Evolutionary conservation across 129 eudicot genomes (phyloP).

Genomic region (Escallonia herrerae): DNA sequence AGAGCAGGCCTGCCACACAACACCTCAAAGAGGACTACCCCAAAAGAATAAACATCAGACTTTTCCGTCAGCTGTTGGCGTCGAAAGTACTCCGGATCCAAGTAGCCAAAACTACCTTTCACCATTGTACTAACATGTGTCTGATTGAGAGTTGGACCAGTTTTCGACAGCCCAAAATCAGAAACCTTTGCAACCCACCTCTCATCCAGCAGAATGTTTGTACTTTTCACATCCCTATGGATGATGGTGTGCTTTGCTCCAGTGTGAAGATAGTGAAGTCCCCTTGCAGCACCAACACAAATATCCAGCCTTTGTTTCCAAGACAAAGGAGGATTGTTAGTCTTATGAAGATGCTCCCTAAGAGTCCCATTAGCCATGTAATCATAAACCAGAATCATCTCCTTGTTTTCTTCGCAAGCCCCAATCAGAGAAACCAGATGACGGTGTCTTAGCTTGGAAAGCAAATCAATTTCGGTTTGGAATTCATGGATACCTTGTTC

Average conservation of each 20-base stretch:
- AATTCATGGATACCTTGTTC: constrained; percentile 59
- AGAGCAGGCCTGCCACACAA: constrained; percentile 49
- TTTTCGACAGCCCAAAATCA: constrained; percentile 62
- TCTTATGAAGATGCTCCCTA: constrained; percentile 46
- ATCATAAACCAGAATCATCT: constrained; percentile 64
- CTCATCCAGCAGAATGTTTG: constrained; percentile 58
- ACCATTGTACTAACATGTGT: constrained; percentile 52
- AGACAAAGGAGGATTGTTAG: constrained; percentile 21
- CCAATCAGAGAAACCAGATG: constrained; percentile 54
- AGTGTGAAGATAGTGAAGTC: constrained; percentile 51
- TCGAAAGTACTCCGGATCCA: constrained; percentile 51
- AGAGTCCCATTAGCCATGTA: constrained; percentile 57
- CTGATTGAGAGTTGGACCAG: constrained; percentile 30
- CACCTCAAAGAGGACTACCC: constrained; percentile 54
- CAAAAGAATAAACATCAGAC: constrained; percentile 60
- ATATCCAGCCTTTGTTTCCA: constrained; percentile 43
- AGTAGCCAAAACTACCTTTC: constrained; percentile 50
- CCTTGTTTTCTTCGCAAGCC: constrained; percentile 43
- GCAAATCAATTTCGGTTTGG: constrained; percentile 45
- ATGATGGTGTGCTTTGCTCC: constrained; percentile 48
- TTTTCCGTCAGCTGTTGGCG: constrained; percentile 43
- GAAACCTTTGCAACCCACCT: constrained; percentile 61
- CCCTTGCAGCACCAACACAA: constrained; percentile 52
- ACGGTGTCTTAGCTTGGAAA: constrained; percentile 49
- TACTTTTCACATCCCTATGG: constrained; percentile 55